Conservation (phyloP, 83 land plant species). For the Picea engelmannii region DNA sequence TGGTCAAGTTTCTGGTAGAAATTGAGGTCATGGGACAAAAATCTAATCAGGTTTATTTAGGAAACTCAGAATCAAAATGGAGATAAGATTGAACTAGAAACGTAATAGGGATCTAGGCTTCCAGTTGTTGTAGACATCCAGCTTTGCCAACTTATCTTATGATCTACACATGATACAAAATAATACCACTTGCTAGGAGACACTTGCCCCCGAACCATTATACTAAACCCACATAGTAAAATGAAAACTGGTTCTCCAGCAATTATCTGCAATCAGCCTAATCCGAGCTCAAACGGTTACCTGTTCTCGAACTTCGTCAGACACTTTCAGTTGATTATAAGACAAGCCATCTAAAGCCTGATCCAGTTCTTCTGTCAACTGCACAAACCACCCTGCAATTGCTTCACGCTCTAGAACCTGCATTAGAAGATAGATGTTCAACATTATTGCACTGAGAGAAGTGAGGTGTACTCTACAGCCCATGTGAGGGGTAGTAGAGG, state of each 20-base stretch:
- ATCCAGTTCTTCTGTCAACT: conserved; percentile 52
- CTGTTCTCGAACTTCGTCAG: conserved; percentile 88
- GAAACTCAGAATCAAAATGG: no score
- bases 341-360: conserved; percentile 66
- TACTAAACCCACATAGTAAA: not conserved
- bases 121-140: not conserved
- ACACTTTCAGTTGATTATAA: conserved; percentile 54
- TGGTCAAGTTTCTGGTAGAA: not conserved
- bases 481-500: no score
- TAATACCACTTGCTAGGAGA: not conserved
- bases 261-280: not conserved
- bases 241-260: not conserved
- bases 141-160: not conserved
- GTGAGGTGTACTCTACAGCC: no score
- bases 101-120: not conserved
- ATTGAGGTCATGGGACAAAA: not conserved
- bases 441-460: no score
- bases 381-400: conserved; percentile 54
- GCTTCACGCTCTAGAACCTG: conserved; percentile 76
- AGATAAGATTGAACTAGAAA: not conserved
- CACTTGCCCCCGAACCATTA: not conserved
- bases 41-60: not conserved
- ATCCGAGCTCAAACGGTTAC: conserved; percentile 27
- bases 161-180: not conserved
- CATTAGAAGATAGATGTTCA: not conserved